Conservation (phyloP, 768 basidiomycete species). For the Mycena galopus region DNA sequence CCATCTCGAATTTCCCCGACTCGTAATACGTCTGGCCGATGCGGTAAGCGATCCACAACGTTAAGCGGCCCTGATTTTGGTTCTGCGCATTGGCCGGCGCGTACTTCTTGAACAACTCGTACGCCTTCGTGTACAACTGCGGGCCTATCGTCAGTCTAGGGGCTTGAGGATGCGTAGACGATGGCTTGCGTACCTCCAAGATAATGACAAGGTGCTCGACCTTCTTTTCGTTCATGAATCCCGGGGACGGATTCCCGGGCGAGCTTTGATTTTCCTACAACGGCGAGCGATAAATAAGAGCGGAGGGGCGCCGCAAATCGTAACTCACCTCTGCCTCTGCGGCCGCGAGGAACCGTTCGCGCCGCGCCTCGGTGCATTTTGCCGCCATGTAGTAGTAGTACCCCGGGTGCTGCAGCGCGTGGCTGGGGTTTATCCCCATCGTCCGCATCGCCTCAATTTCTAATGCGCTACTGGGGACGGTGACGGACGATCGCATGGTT, state of each 20-base stretch:
- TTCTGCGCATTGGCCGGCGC: conserved; percentile 53
- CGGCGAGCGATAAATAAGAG: neutral
- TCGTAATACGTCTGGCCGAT: conserved; percentile 91
- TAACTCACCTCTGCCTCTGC: conserved; percentile 78
- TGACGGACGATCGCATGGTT: conserved; percentile 36
- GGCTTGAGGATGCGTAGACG: conserved; percentile 24
- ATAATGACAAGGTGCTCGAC: conserved; percentile 89
- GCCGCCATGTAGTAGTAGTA: conserved; percentile 95
- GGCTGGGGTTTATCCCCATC: conserved; percentile 82
- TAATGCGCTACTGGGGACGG: conserved; percentile 41
- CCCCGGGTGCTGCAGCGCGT: conserved; percentile 90
- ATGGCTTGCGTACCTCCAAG: conserved; percentile 80
- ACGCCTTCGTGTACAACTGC: conserved; percentile 93
- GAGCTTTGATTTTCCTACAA: conserved; percentile 50
- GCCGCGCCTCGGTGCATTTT: conserved; percentile 82
- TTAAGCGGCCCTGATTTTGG: conserved; percentile 80
- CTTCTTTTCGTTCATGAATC: conserved; percentile 91
- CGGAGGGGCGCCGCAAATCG: conserved; percentile 28
- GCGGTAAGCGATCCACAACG: conserved; percentile 90
- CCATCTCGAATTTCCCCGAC: conserved; percentile 87
- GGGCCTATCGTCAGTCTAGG: neutral
- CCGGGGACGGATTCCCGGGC: conserved; percentile 64
- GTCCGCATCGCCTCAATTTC: conserved; percentile 73
- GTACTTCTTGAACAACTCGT: conserved; percentile 92
- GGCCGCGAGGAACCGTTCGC: conserved; percentile 73